Evolutionary conservation across 1,139 yeast species (phyloP), one percentile per base, ranked within the genome.

Genomic region (Hyphopichia burtonii): DNA sequence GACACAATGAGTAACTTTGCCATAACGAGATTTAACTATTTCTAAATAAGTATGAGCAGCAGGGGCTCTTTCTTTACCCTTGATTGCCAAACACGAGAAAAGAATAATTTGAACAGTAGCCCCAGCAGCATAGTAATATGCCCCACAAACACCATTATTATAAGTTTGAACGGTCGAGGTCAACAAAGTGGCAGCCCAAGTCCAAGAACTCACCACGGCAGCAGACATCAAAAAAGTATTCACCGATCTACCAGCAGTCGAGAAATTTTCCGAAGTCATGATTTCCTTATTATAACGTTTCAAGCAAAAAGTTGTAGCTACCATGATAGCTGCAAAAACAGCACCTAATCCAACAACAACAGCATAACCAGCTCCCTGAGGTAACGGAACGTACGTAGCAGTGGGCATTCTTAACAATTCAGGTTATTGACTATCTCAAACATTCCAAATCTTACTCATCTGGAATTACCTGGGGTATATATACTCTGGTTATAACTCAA

Each of bases 201-300:
- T 89, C 96, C 96, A 90, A 10, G 93, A 83, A 18, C 90, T 82
- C 8, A 88, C 96, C 32, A 89, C 96, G 7, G 96, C 95, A 7
- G 94, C 82, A 10, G 93, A 82, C 48, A 88, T 85, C 49, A 89
- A 68, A 37, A 91, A 93, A 1, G 90, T 82, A 50, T 84, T 85
- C 35, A 89, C 94, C 4, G 86, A 72, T 61, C 96, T 76, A 47
- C 94, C 95, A 27, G 96, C 96, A 10, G 96, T 87, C 11, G 90
- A 80, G 54, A 89, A 88, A 57, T 87, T 95, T 68, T 89, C 96
- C 1, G 96, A 90, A 9, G 94, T 86, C 65, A 86, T 84, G 42
- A 85, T 75, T 61, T 89, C 96, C 52, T 78, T 77, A 54, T 86
- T 89, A 62, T 88, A 89, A 43, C 95, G 74, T 53, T 80, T 79